phyloP scores from a whole-genome alignment of 2,329 filamentous ascomycete genomes.

The Stachybotrys chartarum region DNA sequence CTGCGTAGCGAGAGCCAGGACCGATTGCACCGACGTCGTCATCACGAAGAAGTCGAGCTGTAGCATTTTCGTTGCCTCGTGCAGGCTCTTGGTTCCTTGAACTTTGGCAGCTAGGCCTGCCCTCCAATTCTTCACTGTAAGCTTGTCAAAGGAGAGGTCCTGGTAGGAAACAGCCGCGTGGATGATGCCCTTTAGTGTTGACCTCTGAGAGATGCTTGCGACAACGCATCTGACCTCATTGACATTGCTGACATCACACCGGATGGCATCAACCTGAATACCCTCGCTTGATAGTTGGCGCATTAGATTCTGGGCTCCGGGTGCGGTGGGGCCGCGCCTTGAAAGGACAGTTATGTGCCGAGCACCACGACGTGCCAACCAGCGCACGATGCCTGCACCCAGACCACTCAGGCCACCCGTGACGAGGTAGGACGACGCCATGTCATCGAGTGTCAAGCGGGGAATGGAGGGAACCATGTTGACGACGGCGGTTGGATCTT shows the following conservation, averaged over 20 bases:
- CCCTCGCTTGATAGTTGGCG: background rate
- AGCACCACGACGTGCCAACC: slow-evolving; percentile 15
- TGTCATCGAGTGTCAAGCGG: background rate
- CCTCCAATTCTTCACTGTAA: background rate
- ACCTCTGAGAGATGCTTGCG: background rate
- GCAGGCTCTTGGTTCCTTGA: background rate
- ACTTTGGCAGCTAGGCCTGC: background rate
- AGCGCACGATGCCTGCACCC: slow-evolving; percentile 11
- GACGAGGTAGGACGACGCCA: background rate
- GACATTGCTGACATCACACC: background rate
- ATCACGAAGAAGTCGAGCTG: background rate
- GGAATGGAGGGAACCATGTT: background rate
- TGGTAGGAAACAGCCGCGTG: background rate
- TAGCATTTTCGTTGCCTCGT: background rate
- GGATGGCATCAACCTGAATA: background rate
- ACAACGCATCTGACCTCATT: background rate
- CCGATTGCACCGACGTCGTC: background rate
- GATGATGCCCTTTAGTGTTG: background rate
- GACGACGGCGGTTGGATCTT: background rate
- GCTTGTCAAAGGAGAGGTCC: background rate
- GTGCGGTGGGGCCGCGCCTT: background rate
- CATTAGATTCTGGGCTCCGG: background rate
- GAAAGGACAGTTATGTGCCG: slow-evolving; percentile 18
- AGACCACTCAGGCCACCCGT: slow-evolving; percentile 16
- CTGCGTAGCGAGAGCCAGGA: background rate